Base-by-base conservation (phyloP, 345 rosid genomes). In the Garcia nutans region DNA sequence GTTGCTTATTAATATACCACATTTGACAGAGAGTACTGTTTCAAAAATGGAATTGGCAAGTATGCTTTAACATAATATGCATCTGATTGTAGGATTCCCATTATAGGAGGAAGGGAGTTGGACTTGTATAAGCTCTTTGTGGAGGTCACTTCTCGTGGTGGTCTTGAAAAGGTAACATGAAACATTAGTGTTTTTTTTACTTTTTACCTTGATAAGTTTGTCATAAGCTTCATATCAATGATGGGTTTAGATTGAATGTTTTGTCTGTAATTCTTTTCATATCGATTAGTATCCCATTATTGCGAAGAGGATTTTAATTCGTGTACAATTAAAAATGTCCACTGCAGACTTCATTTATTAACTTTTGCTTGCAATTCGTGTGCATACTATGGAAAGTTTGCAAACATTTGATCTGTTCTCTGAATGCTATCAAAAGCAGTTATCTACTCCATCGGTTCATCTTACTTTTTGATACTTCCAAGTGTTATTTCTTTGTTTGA, bases 61-160 rank as follows among this genome's bases (percentile, higher is more conserved):
- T 50, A 47, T 47, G 50, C 50, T 42, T 68, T 17, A 31, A 59
- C 10, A 44, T 22, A 19, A 24, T 63, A 24, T 56, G 65, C 50
- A 66, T 74, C 47, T 33, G 49, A 68, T 69, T 78, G 71, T 69
- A 96, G 99, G 98, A 90, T 91, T 13, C 99, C 99, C 0, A 90
- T 91, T 22, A 92, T 96, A 68, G 99, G 97, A 42, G 98, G 99
- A 45, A 90, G 81, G 81, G 97, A 92, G 62, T 85, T 96, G 68
- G 95, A 96, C 76, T 85, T 96, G 90, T 97, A 96, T 81, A 85
- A 81, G 65, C 97, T 96, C 76, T 96, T 96, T 73, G 78, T 91
- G 23, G 99, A 96, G 83, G 99, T 96, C 71, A 96, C 99, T 23
- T 74, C 97, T 76, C 96, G 97, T 10, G 99, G 99, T 62, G 99